Evolutionary conservation across 2,329 filamentous ascomycete species (phyloP), one percentile per base, ranked within the genome.

Genomic region (Ascochyta clinopodiicola): DNA sequence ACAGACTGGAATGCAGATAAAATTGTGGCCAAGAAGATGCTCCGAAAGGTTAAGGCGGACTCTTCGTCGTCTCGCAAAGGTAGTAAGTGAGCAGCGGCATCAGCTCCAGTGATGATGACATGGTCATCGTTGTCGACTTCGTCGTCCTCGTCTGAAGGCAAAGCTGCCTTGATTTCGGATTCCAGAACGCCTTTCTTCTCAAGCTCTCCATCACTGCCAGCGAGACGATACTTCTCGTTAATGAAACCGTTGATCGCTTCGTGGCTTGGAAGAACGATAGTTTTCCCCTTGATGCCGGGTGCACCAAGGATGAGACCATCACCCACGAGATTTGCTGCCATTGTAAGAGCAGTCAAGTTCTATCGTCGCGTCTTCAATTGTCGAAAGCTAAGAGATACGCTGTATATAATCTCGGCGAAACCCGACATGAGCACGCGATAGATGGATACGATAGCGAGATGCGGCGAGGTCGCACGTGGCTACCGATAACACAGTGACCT

Each of bases 1-100:
- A 61, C 59, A 34, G 59, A 56, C 46, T 61, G 59, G 35, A 61
- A 61, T 6, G 56, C 51, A 9, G 59, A 59, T 8, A 61, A 10
- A 17, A 54, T 31, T 3, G 56, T 56, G 5, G 59, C 59, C 8
- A 61, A 35, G 35, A 61, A 44, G 17, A 61, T 44, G 27, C 56
- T 38, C 13, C 59, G 46, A 31, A 61, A 61, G 9, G 59, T 61
- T 22, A 61, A 38, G 9, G 59, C 52, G 6, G 56, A 35, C 10
- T 49, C 59, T 2, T 51, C 36, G 42, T 61, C 59, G 19, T 61
- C 59, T 40, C 59, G 52, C 52, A 61, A 34, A 2, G 59, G 56
- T 34, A 61, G 43, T 46, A 61, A 45, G 17, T 61, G 56, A 8
- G 59, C 59, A 38, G 59, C 59, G 12, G 59, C 59, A 44, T 61